Percentiles rank a stretch among this genome's conserved stretches.
Evolutionary conservation across 176 grass and related monocot species (phyloP).

Genomic region (Avena atlantica): DNA sequence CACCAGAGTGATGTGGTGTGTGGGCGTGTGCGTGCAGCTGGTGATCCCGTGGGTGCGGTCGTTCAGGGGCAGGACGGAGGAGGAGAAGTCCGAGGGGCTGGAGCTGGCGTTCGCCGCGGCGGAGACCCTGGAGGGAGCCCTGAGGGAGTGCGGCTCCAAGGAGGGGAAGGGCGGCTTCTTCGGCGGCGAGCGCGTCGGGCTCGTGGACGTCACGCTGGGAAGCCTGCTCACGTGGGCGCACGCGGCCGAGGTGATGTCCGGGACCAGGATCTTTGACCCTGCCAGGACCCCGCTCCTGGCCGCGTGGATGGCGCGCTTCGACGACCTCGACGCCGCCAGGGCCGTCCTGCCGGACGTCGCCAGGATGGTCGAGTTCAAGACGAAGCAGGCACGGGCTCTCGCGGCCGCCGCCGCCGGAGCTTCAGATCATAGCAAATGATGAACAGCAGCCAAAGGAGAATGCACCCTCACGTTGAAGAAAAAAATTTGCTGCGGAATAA

Average conservation of each 20-base stretch:
- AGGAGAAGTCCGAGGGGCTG: not conserved
- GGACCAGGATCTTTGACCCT: not conserved
- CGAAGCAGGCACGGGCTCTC: not conserved
- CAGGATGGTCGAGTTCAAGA: constrained; percentile 11
- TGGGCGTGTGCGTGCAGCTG: not conserved
- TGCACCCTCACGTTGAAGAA: not conserved
- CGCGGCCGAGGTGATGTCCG: not conserved
- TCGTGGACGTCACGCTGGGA: not conserved
- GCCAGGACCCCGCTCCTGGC: constrained; percentile 5
- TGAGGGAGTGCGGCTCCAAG: not conserved
- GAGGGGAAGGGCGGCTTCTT: not conserved
- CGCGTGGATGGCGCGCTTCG: not conserved
- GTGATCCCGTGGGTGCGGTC: constrained; percentile 18
- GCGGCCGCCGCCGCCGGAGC: not conserved
- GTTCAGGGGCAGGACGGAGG: not conserved
- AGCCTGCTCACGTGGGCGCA: not conserved
- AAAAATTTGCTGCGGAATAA: not conserved
- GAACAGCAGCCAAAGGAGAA: not conserved
- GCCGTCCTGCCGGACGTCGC: not conserved
- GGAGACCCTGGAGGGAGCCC: not conserved
- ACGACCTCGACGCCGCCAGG: not conserved
- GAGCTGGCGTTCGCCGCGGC: not conserved
- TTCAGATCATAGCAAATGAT: not conserved
- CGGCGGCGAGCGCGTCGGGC: not conserved
- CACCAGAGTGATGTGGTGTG: not conserved